phyloP scores from a whole-genome alignment of 2,329 filamentous ascomycete species.

The Scleromitrula shiraiana region DNA sequence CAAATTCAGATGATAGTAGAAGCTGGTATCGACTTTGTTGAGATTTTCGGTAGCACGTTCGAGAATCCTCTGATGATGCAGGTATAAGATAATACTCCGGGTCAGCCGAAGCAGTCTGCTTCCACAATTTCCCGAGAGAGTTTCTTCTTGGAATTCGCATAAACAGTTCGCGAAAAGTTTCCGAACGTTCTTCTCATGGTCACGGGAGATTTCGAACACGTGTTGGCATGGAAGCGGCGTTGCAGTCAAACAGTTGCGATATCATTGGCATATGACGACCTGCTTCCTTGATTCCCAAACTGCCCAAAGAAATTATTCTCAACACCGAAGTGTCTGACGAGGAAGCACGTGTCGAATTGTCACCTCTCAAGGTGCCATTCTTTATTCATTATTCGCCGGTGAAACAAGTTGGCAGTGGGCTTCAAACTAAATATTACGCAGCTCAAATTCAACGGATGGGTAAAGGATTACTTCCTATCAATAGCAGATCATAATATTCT shows the following conservation, averaged over 20 bases:
- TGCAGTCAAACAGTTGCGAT: constrained; percentile 39
- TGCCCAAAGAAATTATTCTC: constrained; percentile 33
- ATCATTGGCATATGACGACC: constrained; percentile 42
- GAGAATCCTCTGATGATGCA: constrained; percentile 37
- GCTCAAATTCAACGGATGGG: constrained; percentile 27
- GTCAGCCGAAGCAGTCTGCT: constrained; percentile 24
- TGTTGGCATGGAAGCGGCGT: constrained; percentile 40
- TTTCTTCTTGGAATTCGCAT: constrained; percentile 60
- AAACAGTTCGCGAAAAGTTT: constrained; percentile 39
- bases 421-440: constrained; percentile 21
- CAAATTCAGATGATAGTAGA: constrained; percentile 45
- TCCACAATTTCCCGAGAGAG: constrained; percentile 51
- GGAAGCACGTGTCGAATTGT: constrained; percentile 14
- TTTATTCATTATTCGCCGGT: constrained; percentile 9
- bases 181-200: constrained; percentile 44
- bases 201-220: constrained; percentile 53
- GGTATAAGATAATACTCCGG: neutral
- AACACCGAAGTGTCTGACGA: constrained; percentile 26
- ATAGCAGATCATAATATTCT: neutral
- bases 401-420: constrained; percentile 14
- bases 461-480: neutral
- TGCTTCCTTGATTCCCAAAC: constrained; percentile 36
- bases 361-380: constrained; percentile 3
- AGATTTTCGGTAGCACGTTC: constrained; percentile 56
- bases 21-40: constrained; percentile 55